Evolutionary conservation across 352 stramenopile species (phyloP).

Genomic region (Phytophthora macrochlamydospora): DNA sequence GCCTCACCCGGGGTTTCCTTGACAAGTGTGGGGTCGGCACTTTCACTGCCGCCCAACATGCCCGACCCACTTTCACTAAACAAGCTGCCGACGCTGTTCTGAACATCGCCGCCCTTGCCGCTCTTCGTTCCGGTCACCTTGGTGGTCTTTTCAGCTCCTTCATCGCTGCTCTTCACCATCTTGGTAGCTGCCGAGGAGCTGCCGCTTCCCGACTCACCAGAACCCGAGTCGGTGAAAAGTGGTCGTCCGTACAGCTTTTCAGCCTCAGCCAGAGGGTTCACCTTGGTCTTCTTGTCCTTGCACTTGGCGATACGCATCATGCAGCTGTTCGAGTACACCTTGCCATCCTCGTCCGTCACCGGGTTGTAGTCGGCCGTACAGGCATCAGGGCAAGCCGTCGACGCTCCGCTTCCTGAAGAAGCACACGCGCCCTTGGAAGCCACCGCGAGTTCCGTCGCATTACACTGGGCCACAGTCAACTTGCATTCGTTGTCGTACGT

Average conservation of each 20-base stretch:
- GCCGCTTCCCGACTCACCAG: constrained; percentile 1
- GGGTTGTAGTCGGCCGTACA: constrained; percentile 25
- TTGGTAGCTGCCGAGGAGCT: not conserved
- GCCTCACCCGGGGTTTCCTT: too few species aligned
- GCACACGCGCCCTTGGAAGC: constrained; percentile 17
- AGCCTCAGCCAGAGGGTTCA: constrained; percentile 9
- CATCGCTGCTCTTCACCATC: constrained; percentile 1
- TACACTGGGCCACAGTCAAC: constrained; percentile 28
- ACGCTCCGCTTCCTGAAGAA: constrained; percentile 8
- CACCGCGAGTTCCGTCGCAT: constrained; percentile 11
- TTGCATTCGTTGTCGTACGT: constrained; percentile 29
- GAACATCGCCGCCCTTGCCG: too few species aligned
- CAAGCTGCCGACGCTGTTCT: too few species aligned
- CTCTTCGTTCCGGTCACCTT: too few species aligned
- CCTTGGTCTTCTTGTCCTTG: constrained; percentile 10
- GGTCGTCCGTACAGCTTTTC: constrained; percentile 18
- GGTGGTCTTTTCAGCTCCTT: not conserved
- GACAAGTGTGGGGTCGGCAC: too few species aligned
- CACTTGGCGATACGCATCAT: constrained; percentile 22
- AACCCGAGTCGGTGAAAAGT: constrained; percentile 12
- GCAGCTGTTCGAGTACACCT: constrained; percentile 23
- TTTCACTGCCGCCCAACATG: too few species aligned
- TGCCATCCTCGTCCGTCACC: constrained; percentile 22
- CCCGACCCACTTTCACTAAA: too few species aligned
- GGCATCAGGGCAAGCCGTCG: constrained; percentile 11